These are phyloP conservation scores for Piper betle DNA, from an alignment of 164 flowering plant genomes.

Conservation along the genomic window DNA sequence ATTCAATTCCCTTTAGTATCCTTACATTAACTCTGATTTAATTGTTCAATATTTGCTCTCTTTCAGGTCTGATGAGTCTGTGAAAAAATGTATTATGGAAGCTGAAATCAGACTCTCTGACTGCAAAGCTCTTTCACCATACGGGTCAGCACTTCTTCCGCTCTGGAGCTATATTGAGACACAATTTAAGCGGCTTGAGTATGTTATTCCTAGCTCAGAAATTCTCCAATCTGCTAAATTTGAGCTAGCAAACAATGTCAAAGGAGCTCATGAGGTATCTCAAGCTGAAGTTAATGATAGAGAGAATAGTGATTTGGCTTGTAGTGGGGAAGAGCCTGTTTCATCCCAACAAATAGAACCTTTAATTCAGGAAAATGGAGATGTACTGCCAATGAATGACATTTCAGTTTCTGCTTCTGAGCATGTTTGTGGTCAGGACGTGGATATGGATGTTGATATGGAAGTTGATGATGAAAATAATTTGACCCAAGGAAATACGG, in stretches of 20 bases:
- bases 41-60: background rate
- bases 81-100: constrained; percentile 39
- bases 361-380: constrained; percentile 6
- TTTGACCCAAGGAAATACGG: constrained; percentile 6
- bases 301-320: constrained; percentile 1
- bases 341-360: constrained; percentile 2
- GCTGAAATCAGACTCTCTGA: constrained; percentile 72
- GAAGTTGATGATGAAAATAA: constrained; percentile 68
- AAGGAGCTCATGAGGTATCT: constrained; percentile 8
- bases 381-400: constrained; percentile 8
- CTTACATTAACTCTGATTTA: background rate
- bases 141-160: constrained; percentile 61
- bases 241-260: constrained; percentile 14
- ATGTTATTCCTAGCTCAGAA: constrained; percentile 23
- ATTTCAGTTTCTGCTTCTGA: constrained; percentile 11
- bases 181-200: constrained; percentile 48
- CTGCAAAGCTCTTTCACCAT: constrained; percentile 43
- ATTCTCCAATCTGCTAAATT: constrained; percentile 18
- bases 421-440: constrained; percentile 36
- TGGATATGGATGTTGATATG: constrained; percentile 97
- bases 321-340: constrained; percentile 9
- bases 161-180: constrained; percentile 71
- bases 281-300: constrained; percentile 16
- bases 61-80: background rate
- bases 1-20: background rate